Conservation (phyloP, 2,329 filamentous ascomycete species). For the Zymoseptoria crescenta region DNA sequence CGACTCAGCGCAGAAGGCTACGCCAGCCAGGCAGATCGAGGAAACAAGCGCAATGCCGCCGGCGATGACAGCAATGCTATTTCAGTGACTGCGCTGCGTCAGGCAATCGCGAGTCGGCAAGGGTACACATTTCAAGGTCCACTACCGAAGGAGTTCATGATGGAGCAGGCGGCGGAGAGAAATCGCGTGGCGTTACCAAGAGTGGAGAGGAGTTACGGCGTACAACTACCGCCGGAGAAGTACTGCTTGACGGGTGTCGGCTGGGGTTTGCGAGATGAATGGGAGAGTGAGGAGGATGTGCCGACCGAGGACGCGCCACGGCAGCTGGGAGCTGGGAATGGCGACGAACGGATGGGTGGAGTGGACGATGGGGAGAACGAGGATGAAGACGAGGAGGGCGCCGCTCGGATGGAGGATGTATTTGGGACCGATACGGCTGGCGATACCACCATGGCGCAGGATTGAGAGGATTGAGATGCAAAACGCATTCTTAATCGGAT, state of each 20-base stretch:
- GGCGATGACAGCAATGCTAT: slow-evolving; percentile 46
- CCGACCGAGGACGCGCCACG: slow-evolving; percentile 43
- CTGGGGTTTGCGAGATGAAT: slow-evolving; percentile 51
- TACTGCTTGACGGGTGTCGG: slow-evolving; percentile 52
- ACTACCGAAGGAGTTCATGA: slow-evolving; percentile 66
- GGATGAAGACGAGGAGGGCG: slow-evolving; percentile 30
- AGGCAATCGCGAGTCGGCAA: slow-evolving; percentile 63
- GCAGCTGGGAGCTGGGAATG: slow-evolving; percentile 36
- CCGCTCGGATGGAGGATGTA: slow-evolving; percentile 36
- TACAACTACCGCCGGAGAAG: slow-evolving; percentile 54
- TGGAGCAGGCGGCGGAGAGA: slow-evolving; percentile 63
- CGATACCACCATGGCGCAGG: slow-evolving; percentile 29
- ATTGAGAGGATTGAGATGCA: slow-evolving; percentile 17
- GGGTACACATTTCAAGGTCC: slow-evolving; percentile 60
- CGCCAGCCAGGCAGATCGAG: slow-evolving; percentile 31
- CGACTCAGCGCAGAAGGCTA: slow-evolving; percentile 64
- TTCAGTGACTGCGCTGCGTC: slow-evolving; percentile 57
- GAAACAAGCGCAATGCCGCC: slow-evolving; percentile 20
- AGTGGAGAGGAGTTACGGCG: slow-evolving; percentile 50
- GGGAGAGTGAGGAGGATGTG: slow-evolving; percentile 47
- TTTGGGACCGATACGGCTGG: slow-evolving; percentile 31
- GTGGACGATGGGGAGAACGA: slow-evolving; percentile 30
- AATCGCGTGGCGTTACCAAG: slow-evolving; percentile 58
- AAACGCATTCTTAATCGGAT: neutral
- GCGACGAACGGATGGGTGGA: slow-evolving; percentile 36